phyloP scores from a whole-genome alignment of 2,329 filamentous ascomycete genomes.

The Fusarium sororula region DNA sequence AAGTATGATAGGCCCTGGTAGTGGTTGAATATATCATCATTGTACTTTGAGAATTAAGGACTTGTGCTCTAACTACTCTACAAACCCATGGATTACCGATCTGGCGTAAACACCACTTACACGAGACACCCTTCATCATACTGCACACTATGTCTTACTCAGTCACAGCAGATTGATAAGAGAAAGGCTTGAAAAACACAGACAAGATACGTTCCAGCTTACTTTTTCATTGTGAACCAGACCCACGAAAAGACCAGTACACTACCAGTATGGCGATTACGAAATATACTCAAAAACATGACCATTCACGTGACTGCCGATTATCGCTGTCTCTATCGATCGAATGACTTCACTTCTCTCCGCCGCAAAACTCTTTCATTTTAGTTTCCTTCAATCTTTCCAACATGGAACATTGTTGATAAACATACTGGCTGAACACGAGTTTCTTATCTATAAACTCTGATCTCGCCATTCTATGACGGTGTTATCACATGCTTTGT shows the following conservation, averaged over 20 bases:
- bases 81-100: not conserved
- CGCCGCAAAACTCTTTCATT: slow-evolving; percentile 10
- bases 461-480: not conserved
- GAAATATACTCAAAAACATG: not conserved
- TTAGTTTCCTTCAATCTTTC: not conserved
- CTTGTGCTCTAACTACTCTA: not conserved
- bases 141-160: not conserved
- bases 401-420: not conserved
- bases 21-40: not conserved
- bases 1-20: too few species aligned
- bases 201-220: too few species aligned
- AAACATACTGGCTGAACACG: not conserved
- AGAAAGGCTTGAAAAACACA: not conserved
- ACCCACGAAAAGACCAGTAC: not conserved
- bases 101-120: not conserved
- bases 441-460: not conserved
- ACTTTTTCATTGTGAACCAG: not conserved
- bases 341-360: slow-evolving; percentile 24
- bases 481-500: not conserved
- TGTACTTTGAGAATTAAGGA: not conserved
- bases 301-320: slow-evolving; percentile 10
- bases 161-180: not conserved
- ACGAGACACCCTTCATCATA: not conserved
- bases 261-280: not conserved
- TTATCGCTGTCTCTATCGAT: not conserved